Evolutionary conservation across 2,329 filamentous ascomycete species (phyloP), one percentile per base, ranked within the genome.

Genomic region (Verticillium zaregamsianum): DNA sequence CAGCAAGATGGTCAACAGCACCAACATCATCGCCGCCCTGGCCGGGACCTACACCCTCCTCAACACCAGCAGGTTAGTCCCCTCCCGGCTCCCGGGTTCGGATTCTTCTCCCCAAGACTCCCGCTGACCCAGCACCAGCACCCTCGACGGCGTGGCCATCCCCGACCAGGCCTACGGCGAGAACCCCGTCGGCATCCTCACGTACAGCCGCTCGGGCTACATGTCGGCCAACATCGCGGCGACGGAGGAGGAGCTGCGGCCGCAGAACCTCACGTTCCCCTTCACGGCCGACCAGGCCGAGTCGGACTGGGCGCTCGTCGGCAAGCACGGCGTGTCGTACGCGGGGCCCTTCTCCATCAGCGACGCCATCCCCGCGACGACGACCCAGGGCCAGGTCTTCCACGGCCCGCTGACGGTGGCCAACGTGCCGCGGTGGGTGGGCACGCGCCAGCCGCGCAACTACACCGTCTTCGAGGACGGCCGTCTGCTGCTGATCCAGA

Each of bases 221-320:
- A 68, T 73, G 67, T 66, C 70, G 0, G 69, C 70, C 12, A 72
- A 67, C 23, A 68, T 70, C 58, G 68, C 69, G 32, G 70, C 70
- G 9, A 67, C 69, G 6, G 64, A 68, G 54, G 54, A 66, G 15
- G 66, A 68, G 55, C 65, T 69, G 60, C 69, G 70, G 1, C 71
- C 70, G 0, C 57, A 32, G 0, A 59, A 63, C 57, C 60, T 72
- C 1, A 68, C 71, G 0, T 71, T 66, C 32, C 66, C 65, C 3
- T 59, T 55, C 37, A 59, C 65, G 20, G 65, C 65, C 6, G 58
- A 65, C 25, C 70, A 71, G 57, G 59, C 69, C 2, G 70, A 72
- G 23, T 66, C 64, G 14, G 68, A 69, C 32, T 72, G 70, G 69
- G 69, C 70, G 3, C 61, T 64, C 17, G 64, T 72, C 28, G 70